phyloP scores from a whole-genome alignment of 2,329 filamentous ascomycete genomes.

The Scedosporium minutisporum region DNA sequence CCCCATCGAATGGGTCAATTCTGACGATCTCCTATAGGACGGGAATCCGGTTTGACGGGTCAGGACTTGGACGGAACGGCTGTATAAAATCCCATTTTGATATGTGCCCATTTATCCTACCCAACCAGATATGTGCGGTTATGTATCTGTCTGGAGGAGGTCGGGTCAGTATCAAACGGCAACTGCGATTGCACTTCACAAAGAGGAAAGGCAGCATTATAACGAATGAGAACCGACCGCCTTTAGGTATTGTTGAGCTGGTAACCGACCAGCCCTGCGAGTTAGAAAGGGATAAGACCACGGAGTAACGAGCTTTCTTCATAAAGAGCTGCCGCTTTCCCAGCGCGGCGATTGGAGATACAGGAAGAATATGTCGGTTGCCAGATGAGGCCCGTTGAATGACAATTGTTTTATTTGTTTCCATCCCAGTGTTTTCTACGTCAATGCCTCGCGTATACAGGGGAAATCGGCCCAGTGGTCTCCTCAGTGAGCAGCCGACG shows the following conservation, averaged over 20 bases:
- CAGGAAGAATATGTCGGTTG: background rate
- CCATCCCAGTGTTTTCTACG: background rate
- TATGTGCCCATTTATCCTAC: constrained; percentile 2
- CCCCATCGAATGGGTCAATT: background rate
- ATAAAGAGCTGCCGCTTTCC: background rate
- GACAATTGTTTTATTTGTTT: background rate
- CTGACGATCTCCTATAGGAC: background rate
- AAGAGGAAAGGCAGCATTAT: too few species aligned
- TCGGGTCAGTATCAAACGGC: background rate
- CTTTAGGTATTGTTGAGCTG: background rate
- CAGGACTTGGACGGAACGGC: background rate
- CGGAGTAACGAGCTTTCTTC: background rate
- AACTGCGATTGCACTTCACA: too few species aligned
- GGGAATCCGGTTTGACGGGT: background rate
- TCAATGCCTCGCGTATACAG: background rate
- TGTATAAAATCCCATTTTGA: background rate
- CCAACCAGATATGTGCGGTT: constrained; percentile 1
- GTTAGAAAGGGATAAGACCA: background rate
- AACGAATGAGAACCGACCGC: background rate
- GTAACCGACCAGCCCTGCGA: background rate
- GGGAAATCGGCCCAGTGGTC: background rate
- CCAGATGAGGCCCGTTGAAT: background rate
- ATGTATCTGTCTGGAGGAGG: background rate
- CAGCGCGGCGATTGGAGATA: background rate
- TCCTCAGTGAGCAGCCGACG: background rate